Conservation (phyloP, 805 yeast species). For the Diddensiella caesifluorescens region DNA sequence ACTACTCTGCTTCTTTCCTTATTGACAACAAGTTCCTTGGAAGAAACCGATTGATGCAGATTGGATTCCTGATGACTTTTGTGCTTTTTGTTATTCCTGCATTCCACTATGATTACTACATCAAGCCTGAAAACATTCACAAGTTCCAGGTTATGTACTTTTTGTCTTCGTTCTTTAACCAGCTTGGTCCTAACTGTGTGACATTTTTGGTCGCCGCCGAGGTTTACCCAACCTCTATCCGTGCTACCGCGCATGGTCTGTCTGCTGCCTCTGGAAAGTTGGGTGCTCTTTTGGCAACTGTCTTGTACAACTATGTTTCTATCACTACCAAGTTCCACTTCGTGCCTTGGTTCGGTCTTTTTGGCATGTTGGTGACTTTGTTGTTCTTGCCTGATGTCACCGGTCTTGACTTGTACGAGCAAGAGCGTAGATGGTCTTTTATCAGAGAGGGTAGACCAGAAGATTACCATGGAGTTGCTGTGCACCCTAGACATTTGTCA, state of each 20-base stretch:
- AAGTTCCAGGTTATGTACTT: slow-evolving; percentile 52
- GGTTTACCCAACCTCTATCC: slow-evolving; percentile 58
- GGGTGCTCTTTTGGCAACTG: slow-evolving; percentile 56
- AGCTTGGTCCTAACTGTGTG: slow-evolving; percentile 62
- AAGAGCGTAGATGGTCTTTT: slow-evolving; percentile 35
- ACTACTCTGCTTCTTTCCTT: slow-evolving; percentile 52
- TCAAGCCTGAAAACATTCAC: slow-evolving; percentile 20
- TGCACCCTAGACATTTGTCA: slow-evolving; percentile 33
- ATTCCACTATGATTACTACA: slow-evolving; percentile 50
- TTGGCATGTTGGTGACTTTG: slow-evolving; percentile 33
- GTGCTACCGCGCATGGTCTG: slow-evolving; percentile 63
- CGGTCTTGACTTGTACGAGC: slow-evolving; percentile 35
- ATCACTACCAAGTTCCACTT: slow-evolving; percentile 33
- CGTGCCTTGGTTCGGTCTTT: slow-evolving; percentile 38
- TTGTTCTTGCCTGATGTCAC: slow-evolving; percentile 36
- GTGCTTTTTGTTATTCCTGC: slow-evolving; percentile 52
- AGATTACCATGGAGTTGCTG: slow-evolving; percentile 38
- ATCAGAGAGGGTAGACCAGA: slow-evolving; percentile 32
- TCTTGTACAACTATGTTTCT: slow-evolving; percentile 34
- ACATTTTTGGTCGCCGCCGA: slow-evolving; percentile 63
- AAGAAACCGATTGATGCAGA: slow-evolving; percentile 52
- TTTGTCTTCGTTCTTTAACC: slow-evolving; percentile 57
- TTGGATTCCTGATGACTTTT: slow-evolving; percentile 53
- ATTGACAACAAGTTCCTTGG: slow-evolving; percentile 46
- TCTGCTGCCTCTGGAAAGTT: slow-evolving; percentile 62